A percentile compares a stretch with the other conserved stretches of the same genome.
Conservation (phyloP, 257 asterid species). For the Linderniella brevidens region DNA sequence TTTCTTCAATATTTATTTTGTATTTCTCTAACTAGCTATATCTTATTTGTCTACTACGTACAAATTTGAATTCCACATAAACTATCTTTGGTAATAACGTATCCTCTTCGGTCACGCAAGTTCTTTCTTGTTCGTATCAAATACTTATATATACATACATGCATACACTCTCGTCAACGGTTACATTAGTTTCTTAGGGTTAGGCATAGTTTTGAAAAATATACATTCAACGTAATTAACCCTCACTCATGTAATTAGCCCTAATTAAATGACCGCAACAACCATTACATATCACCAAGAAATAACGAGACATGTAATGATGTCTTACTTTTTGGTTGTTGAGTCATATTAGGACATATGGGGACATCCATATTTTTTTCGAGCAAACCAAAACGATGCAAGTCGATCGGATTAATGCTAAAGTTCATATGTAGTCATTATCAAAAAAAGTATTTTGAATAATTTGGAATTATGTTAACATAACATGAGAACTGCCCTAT, state of each 20-base stretch:
- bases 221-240: slow-evolving; percentile 5
- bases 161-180: slow-evolving; percentile 8
- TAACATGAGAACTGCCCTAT: too few relatives aligned
- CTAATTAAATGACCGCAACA: not conserved
- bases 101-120: too few relatives aligned
- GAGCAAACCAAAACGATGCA: too few relatives aligned
- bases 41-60: not conserved
- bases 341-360: slow-evolving; percentile 14
- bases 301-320: slow-evolving; percentile 12
- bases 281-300: slow-evolving; percentile 1
- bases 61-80: not conserved
- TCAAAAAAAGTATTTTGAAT: too few relatives aligned
- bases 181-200: slow-evolving; percentile 14
- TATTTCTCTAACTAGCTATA: too few relatives aligned
- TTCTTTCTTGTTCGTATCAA: too few relatives aligned
- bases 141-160: not conserved
- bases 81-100: not conserved
- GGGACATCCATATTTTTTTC: too few relatives aligned
- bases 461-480: too few relatives aligned
- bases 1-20: too few relatives aligned
- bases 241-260: too few relatives aligned
- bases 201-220: slow-evolving; percentile 24
- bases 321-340: slow-evolving; percentile 16
- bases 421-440: too few relatives aligned
- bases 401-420: too few relatives aligned